These are phyloP conservation scores for Exophiala sideris DNA, from an alignment of 2,329 filamentous ascomycete genomes.

Conservation along the genomic window DNA sequence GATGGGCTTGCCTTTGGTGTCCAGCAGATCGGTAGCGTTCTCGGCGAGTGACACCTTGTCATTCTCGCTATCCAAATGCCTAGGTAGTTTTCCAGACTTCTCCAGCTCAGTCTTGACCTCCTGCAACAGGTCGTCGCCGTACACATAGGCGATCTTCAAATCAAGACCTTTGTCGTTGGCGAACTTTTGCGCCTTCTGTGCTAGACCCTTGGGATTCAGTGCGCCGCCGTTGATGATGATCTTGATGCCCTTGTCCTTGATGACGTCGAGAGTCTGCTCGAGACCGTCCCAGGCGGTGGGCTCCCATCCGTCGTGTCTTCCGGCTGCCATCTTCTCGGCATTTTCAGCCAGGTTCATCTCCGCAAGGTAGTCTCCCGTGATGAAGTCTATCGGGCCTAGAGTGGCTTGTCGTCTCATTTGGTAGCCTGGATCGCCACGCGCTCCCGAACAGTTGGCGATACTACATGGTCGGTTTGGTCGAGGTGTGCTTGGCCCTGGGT, in stretches of 20 bases:
- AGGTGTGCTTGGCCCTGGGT: constrained; percentile 6
- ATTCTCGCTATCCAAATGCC: constrained; percentile 44
- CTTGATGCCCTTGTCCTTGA: constrained; percentile 51
- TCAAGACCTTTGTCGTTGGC: constrained; percentile 34
- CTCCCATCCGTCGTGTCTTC: constrained; percentile 44
- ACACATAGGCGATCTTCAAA: constrained; percentile 46
- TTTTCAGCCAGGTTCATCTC: constrained; percentile 48
- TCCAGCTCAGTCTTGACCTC: constrained; percentile 35
- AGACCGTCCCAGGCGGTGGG: constrained; percentile 50
- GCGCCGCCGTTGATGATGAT: constrained; percentile 57
- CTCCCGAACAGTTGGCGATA: constrained; percentile 37
- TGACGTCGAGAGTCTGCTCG: constrained; percentile 44
- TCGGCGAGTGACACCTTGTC: constrained; percentile 34
- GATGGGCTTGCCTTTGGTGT: constrained; percentile 36
- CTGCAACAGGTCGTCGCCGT: constrained; percentile 45
- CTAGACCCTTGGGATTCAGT: constrained; percentile 53
- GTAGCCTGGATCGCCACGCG: constrained; percentile 34
- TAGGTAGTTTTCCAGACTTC: constrained; percentile 33
- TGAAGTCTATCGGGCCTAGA: constrained; percentile 46
- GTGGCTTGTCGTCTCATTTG: constrained; percentile 38
- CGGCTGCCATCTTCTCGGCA: constrained; percentile 39
- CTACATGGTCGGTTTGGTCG: constrained; percentile 30
- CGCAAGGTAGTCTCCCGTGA: constrained; percentile 54
- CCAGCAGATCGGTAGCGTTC: constrained; percentile 39
- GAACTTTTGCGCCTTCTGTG: constrained; percentile 39